Conservation (phyloP, 768 basidiomycete genomes). For the Boletus subcaerulescens region DNA sequence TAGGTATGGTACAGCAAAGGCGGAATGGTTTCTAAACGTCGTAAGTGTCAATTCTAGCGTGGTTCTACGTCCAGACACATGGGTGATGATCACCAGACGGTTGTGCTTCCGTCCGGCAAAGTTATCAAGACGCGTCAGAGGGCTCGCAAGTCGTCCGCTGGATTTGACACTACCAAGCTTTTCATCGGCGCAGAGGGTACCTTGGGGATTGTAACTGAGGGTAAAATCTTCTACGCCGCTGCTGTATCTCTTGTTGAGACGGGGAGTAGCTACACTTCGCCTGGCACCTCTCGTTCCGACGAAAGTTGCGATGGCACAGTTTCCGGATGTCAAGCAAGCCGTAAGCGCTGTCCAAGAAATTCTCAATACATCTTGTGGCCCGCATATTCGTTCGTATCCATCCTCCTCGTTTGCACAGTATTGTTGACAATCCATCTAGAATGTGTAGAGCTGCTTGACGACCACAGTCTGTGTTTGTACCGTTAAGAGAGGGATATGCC, state of each 20-base stretch:
- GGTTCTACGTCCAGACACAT: background rate
- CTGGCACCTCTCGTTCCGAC: constrained; percentile 80
- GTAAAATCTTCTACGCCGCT: constrained; percentile 27
- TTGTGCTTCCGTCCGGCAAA: constrained; percentile 80
- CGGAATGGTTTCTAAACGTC: constrained; percentile 83
- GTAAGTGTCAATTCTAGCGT: constrained; percentile 38
- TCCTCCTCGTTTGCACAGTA: background rate
- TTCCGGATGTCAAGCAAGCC: constrained; percentile 74
- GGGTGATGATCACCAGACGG: constrained; percentile 49
- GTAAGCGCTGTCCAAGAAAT: constrained; percentile 82
- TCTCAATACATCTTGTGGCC: constrained; percentile 60
- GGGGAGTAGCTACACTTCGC: constrained; percentile 65
- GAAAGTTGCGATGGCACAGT: constrained; percentile 85
- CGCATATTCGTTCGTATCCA: constrained; percentile 62
- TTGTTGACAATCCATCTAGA: constrained; percentile 40
- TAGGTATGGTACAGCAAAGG: constrained; percentile 83
- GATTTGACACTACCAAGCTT: constrained; percentile 83
- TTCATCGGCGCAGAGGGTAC: constrained; percentile 93
- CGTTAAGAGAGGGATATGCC: background rate
- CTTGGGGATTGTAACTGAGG: constrained; percentile 86
- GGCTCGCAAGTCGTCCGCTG: constrained; percentile 81
- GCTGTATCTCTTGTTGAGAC: background rate
- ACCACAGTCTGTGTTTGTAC: constrained; percentile 47
- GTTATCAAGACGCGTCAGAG: constrained; percentile 83
- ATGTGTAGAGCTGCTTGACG: constrained; percentile 87